Base-by-base conservation (phyloP, 2,329 filamentous ascomycete species). In the Talaromyces sp. region DNA sequence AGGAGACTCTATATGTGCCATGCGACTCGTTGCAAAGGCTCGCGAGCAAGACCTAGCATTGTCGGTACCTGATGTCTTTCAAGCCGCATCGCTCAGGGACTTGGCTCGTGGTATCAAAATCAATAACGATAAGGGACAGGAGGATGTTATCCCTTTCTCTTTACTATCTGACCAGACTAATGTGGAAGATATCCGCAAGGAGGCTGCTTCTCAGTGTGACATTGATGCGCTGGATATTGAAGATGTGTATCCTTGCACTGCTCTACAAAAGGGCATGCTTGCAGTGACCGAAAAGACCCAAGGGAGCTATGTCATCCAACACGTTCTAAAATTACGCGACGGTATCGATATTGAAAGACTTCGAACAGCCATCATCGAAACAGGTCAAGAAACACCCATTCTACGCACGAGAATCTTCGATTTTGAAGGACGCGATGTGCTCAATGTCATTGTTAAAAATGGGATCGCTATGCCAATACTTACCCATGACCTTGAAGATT, bases 271-370 rank as follows among this genome's bases (percentile, higher is more conserved):
- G 64, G 76, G 76, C 8, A 69, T 80, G 23, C 63, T 83, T 56
- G 78, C 79, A 0, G 69, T 82, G 12, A 80, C 79, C 0, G 70
- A 78, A 27, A 80, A 79, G 65, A 74, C 79, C 44, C 68, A 72
- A 5, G 79, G 79, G 6, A 33, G 42, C 27, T 61, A 57, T 33
- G 44, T 61, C 9, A 40, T 47, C 2, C 30, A 34, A 33, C 56
- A 50, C 30, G 44, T 57, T 4, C n/a, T 57, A 7, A 27, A 57
- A 34, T 40, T 61, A 33, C 54, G 51, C 12, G 31, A 52, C n/a
- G 9, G 42, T 14, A 61, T 57, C 23, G 59, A 61, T 10, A 3
- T 9, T 1, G 47, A 14, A 10, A 4, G 18, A 44, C 59, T 61
- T 23, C 16, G 30, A 31, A 52, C 23, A 18, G 53, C 59, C 0